Percentiles rank a stretch among this genome's conserved stretches.
phyloP scores from a whole-genome alignment of 768 basidiomycete genomes.

The Mycena floridula region DNA sequence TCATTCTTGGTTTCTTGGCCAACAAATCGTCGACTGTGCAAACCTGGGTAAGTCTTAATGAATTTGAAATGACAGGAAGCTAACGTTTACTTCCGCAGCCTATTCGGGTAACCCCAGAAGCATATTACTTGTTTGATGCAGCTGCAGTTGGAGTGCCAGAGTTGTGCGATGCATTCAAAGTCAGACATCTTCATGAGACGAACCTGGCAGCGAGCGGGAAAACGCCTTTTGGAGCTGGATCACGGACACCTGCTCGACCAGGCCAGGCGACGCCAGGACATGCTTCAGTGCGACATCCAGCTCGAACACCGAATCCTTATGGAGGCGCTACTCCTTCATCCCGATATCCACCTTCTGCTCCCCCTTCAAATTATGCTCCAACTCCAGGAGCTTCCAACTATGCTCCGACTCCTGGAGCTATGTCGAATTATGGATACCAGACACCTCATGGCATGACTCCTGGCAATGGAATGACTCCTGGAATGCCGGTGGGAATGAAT shows the following conservation, averaged over 20 bases:
- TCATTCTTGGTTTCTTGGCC: constrained; percentile 88
- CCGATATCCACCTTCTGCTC: constrained; percentile 32
- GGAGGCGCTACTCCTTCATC: constrained; percentile 33
- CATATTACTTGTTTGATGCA: constrained; percentile 87
- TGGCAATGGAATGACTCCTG: constrained; percentile 34
- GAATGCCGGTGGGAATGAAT: constrained; percentile 59
- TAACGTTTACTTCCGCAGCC: constrained; percentile 45
- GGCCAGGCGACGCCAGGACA: constrained; percentile 79
- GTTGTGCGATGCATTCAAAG: constrained; percentile 96
- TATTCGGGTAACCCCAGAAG: constrained; percentile 80
- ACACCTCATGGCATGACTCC: constrained; percentile 35
- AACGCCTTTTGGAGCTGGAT: constrained; percentile 72
- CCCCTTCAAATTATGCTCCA: constrained; percentile 23
- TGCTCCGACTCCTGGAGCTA: too few species aligned
- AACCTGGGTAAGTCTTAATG: constrained; percentile 66
- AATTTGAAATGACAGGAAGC: constrained; percentile 1
- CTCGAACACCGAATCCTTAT: constrained; percentile 80
- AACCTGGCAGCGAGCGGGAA: constrained; percentile 64
- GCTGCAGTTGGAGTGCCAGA: constrained; percentile 89
- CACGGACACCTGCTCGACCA: constrained; percentile 70
- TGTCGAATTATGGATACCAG: constrained; percentile 51
- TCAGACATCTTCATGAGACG: constrained; percentile 80
- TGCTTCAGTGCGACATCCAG: constrained; percentile 66
- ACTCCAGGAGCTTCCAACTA: too few species aligned
- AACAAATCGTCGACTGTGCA: constrained; percentile 88